These are phyloP conservation scores for Pulveroboletus sp. DNA, from an alignment of 768 basidiomycete species.

Conservation along the genomic window DNA sequence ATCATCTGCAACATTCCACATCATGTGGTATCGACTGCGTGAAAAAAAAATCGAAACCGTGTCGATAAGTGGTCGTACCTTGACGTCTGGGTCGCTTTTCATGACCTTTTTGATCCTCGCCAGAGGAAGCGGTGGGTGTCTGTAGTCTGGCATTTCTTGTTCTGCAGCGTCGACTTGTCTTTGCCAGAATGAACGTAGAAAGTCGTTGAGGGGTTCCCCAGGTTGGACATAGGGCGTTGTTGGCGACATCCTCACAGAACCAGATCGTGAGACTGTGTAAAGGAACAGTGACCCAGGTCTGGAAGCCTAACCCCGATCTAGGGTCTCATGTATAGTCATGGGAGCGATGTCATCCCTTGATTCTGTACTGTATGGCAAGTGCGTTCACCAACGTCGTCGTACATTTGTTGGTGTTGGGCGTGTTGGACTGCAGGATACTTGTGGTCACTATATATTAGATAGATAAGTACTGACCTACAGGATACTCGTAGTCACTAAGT, in stretches of 20 bases:
- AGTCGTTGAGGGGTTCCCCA: conserved; percentile 82
- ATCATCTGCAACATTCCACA: conserved; percentile 68
- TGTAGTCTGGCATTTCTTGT: conserved; percentile 81
- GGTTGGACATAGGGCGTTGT: conserved; percentile 68
- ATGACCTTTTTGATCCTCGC: conserved; percentile 99
- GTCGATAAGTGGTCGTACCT: conserved; percentile 47
- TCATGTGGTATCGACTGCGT: conserved; percentile 1
- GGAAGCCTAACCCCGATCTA: conserved; percentile 27
- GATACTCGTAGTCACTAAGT: too few species aligned
- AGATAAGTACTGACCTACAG: too few species aligned
- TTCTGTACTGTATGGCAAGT: too few species aligned
- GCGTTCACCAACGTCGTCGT: too few species aligned
- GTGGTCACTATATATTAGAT: too few species aligned
- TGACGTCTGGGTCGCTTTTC: conserved; percentile 97
- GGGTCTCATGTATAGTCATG: conserved; percentile 4
- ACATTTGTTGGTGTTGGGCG: too few species aligned
- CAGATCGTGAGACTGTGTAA: conserved; percentile 17
- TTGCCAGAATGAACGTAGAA: conserved; percentile 87
- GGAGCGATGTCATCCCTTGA: too few species aligned
- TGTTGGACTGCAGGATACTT: too few species aligned
- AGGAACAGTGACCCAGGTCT: not conserved
- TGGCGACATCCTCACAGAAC: conserved; percentile 25
- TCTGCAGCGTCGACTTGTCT: conserved; percentile 83
- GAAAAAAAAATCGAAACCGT: not conserved
- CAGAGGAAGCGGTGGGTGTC: conserved; percentile 84